Percentiles rank a stretch among this genome's conserved stretches.
Conservation (phyloP, 306 rosid genomes). For the Vachellia pachyceras region DNA sequence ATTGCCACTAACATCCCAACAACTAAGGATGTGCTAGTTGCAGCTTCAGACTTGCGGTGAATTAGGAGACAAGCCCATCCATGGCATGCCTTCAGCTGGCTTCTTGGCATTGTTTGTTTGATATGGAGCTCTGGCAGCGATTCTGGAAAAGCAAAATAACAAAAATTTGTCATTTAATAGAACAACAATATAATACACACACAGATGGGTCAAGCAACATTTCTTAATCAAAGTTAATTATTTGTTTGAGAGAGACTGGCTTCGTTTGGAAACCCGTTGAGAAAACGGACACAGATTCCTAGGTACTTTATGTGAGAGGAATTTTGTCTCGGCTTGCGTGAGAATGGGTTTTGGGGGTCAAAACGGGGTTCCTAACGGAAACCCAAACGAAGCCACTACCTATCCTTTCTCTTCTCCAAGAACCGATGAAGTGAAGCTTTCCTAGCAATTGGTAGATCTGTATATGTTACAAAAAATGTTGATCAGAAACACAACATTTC, state of each 20-base stretch:
- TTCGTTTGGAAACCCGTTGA: too few relatives aligned
- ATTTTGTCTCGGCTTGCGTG: too few relatives aligned
- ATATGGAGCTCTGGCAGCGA: conserved; percentile 72
- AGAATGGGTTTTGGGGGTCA: too few relatives aligned
- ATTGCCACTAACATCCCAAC: background rate
- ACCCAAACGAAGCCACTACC: too few relatives aligned
- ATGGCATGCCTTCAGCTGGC: conserved; percentile 59
- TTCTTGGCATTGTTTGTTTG: conserved; percentile 52
- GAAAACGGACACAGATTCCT: too few relatives aligned
- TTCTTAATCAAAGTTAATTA: background rate
- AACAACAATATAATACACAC: background rate
- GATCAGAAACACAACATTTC: conserved; percentile 44
- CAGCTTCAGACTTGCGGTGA: conserved; percentile 44
- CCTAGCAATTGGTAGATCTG: conserved; percentile 90
- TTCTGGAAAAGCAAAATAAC: conserved; percentile 52
- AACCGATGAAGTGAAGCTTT: conserved; percentile 90
- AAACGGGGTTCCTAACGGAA: too few relatives aligned
- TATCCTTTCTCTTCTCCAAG: conserved; percentile 82
- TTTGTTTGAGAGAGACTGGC: conserved; percentile 39
- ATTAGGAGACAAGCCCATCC: conserved; percentile 77
- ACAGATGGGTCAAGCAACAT: conserved; percentile 8
- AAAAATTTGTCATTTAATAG: conserved; percentile 15
- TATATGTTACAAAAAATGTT: background rate
- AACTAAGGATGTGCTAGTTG: background rate
- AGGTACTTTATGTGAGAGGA: too few relatives aligned